phyloP scores from a whole-genome alignment of 192 early-diverging fungal genomes.

The Linnemannia elongata region DNA sequence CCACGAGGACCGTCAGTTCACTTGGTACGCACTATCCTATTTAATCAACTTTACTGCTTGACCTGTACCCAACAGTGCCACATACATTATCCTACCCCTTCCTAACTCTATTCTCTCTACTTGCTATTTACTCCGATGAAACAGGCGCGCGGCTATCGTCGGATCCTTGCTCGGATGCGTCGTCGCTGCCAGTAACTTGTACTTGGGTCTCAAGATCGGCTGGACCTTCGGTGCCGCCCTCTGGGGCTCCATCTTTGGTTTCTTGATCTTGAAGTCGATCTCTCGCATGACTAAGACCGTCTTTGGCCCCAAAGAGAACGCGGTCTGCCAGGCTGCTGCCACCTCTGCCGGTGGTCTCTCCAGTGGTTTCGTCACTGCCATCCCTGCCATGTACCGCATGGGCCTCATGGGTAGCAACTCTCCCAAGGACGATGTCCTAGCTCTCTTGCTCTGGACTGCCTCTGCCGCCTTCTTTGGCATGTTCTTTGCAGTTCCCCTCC shows the following conservation, averaged over 20 bases:
- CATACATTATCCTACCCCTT: background rate
- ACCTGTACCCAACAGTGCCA: background rate
- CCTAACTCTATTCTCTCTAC: background rate
- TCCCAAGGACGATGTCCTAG: constrained; percentile 62
- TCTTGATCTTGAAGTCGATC: constrained; percentile 72
- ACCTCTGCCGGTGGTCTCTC: constrained; percentile 77
- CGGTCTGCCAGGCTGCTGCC: constrained; percentile 76
- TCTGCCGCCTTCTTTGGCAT: constrained; percentile 76
- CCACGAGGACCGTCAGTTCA: constrained; percentile 41
- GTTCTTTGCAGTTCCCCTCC: constrained; percentile 80
- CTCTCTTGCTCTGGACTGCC: constrained; percentile 68
- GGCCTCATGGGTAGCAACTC: constrained; percentile 60
- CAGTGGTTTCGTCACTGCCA: constrained; percentile 72
- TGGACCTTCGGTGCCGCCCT: constrained; percentile 71
- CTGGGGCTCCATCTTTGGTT: constrained; percentile 70
- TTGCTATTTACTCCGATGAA: background rate
- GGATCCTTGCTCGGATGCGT: constrained; percentile 73
- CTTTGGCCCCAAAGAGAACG: constrained; percentile 80
- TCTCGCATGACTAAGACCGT: constrained; percentile 64
- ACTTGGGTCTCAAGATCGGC: constrained; percentile 76
- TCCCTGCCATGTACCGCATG: constrained; percentile 79
- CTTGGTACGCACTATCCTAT: constrained; percentile 21
- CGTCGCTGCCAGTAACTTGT: constrained; percentile 78
- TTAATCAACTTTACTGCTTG: background rate
- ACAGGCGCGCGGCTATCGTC: constrained; percentile 69